A percentile compares a stretch with the other conserved stretches of the same genome.
Conservation (phyloP, 495 filamentous ascomycete genomes). For the Aspergillus sclerotioniger region DNA sequence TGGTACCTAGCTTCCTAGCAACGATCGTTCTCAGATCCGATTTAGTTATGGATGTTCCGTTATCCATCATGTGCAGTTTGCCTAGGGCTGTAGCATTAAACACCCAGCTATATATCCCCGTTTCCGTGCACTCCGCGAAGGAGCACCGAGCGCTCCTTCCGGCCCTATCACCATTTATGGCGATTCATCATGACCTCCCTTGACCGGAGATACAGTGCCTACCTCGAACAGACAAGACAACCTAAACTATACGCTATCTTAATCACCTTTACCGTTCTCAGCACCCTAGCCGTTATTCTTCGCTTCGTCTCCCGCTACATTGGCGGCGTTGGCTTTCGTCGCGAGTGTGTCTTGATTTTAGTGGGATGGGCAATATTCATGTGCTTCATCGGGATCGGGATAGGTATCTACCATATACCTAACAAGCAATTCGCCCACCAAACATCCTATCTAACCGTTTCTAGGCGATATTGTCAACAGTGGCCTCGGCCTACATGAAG, state of each 20-base stretch:
- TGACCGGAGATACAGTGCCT: neutral
- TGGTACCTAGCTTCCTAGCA: no score
- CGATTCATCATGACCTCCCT: neutral
- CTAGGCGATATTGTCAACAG: neutral
- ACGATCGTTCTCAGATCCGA: no score
- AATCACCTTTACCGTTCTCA: conserved; percentile 9
- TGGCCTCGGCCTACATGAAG: neutral
- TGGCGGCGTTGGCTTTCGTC: neutral
- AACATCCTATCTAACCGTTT: neutral
- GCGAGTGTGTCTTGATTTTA: neutral
- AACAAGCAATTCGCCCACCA: neutral
- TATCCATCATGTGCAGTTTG: no score
- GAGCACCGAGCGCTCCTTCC: no score
- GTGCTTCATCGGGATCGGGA: neutral
- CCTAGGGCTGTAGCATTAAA: no score
- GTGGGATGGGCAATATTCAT: neutral
- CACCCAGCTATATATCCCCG: no score
- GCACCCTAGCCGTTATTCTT: neutral
- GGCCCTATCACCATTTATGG: neutral
- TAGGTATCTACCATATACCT: no score
- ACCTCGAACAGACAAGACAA: neutral
- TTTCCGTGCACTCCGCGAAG: no score
- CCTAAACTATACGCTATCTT: neutral
- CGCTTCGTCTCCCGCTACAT: neutral
- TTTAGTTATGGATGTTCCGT: no score